Evolutionary conservation across 2,329 filamentous ascomycete species (phyloP).

Genomic region (Fusarium sp.): DNA sequence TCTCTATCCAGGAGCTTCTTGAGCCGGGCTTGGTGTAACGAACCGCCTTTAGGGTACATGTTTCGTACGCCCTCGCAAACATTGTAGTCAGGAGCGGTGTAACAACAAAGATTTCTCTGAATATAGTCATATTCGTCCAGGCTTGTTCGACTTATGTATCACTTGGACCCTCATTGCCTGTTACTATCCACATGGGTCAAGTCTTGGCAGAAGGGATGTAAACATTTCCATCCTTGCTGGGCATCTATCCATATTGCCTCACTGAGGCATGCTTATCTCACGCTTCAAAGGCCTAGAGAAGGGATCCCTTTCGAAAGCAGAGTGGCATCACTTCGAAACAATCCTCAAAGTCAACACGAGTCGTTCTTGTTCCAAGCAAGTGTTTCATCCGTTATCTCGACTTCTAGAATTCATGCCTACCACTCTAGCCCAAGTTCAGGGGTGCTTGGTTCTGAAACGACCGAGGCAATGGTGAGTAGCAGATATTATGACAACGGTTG

Average conservation of each 20-base stretch:
- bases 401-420: not conserved
- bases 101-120: no score
- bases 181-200: not conserved
- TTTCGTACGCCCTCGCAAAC: not conserved
- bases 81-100: not conserved
- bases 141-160: not conserved
- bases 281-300: not conserved
- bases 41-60: not conserved
- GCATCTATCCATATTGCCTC: not conserved
- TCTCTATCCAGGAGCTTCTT: not conserved
- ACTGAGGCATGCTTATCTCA: not conserved
- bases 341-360: not conserved
- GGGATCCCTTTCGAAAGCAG: not conserved
- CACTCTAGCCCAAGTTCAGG: not conserved
- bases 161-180: not conserved
- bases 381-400: not conserved
- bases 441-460: not conserved
- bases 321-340: conserved; percentile 1
- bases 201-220: not conserved
- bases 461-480: not conserved
- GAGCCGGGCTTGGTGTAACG: not conserved
- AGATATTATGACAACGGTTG: not conserved
- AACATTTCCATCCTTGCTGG: not conserved
- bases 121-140: not conserved
- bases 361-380: not conserved